Percentiles rank a stretch among this genome's conserved stretches.
phyloP scores from a whole-genome alignment of 2,329 filamentous ascomycete genomes.

The Aureobasidium sp. region DNA sequence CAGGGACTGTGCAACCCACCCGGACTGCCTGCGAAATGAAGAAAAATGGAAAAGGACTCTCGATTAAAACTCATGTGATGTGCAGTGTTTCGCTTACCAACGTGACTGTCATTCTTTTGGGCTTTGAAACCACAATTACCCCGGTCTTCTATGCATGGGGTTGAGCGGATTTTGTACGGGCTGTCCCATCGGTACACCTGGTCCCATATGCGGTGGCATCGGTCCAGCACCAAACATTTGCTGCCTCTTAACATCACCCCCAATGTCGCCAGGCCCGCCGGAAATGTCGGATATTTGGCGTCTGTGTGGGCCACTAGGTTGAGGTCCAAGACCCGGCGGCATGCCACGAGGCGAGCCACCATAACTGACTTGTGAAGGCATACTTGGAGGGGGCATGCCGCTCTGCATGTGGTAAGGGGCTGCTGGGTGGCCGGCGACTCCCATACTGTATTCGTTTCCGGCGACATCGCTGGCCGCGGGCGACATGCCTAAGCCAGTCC shows the following conservation, averaged over 20 bases:
- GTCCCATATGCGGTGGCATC: slow-evolving; percentile 8
- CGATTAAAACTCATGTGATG: background rate
- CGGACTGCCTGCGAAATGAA: background rate
- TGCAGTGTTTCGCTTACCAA: background rate
- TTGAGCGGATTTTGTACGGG: slow-evolving; percentile 39
- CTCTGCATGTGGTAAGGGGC: slow-evolving; percentile 31
- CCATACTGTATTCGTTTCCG: slow-evolving; percentile 40
- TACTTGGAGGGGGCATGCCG: slow-evolving; percentile 14
- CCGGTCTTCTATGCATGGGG: slow-evolving; percentile 43
- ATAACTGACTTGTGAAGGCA: slow-evolving; percentile 31
- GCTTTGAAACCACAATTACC: slow-evolving; percentile 16
- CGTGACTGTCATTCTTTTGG: background rate
- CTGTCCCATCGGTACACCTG: slow-evolving; percentile 30
- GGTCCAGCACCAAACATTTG: slow-evolving; percentile 43
- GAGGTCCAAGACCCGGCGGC: slow-evolving; percentile 22
- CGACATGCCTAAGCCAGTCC: slow-evolving; percentile 51
- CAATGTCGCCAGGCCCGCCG: slow-evolving; percentile 44
- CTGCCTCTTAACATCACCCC: slow-evolving; percentile 50
- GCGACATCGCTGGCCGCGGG: slow-evolving; percentile 43
- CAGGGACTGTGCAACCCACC: background rate
- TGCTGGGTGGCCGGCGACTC: slow-evolving; percentile 31
- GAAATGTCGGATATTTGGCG: slow-evolving; percentile 56
- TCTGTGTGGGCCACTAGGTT: slow-evolving; percentile 38
- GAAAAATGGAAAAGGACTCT: background rate
- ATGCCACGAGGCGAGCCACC: slow-evolving; percentile 34